Evolutionary conservation across 2,329 filamentous ascomycete species (phyloP).

Genomic region (Graphium sp.): DNA sequence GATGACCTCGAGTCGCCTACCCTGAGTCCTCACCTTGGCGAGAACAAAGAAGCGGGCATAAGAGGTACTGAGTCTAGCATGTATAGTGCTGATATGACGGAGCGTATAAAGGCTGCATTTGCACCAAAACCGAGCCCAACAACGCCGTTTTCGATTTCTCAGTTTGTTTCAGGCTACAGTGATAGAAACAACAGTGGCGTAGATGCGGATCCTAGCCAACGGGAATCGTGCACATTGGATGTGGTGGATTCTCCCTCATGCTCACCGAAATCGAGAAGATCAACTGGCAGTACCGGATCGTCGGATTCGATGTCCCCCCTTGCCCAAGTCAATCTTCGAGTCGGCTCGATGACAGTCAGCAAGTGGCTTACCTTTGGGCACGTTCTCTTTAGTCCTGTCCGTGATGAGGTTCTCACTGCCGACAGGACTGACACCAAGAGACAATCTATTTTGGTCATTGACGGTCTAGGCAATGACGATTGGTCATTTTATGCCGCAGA

Average conservation of each 20-base stretch:
- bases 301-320: slow-evolving; percentile 44
- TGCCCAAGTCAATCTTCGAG: slow-evolving; percentile 58
- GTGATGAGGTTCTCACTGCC: slow-evolving; percentile 39
- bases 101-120: slow-evolving; percentile 31
- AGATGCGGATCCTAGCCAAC: too few relatives aligned
- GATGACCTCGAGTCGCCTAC: slow-evolving; percentile 32
- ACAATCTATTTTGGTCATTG: slow-evolving; percentile 59
- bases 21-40: background rate
- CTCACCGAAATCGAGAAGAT: slow-evolving; percentile 15
- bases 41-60: too few relatives aligned
- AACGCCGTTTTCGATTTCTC: slow-evolving; percentile 23
- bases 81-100: slow-evolving; percentile 36
- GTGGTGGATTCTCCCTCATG: too few relatives aligned
- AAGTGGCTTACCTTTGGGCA: slow-evolving; percentile 79
- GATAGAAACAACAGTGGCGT: slow-evolving; percentile 9
- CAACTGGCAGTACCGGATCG: slow-evolving; percentile 25
- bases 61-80: slow-evolving; percentile 31
- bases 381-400: slow-evolving; percentile 65
- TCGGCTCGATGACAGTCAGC: slow-evolving; percentile 70
- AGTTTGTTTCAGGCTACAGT: slow-evolving; percentile 13
- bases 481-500: slow-evolving; percentile 79
- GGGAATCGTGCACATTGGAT: too few relatives aligned
- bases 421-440: slow-evolving; percentile 24
- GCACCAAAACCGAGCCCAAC: slow-evolving; percentile 18
- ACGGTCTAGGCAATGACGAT: slow-evolving; percentile 73